A percentile compares a stretch with the other conserved stretches of the same genome.
These are phyloP conservation scores for Penicillium pancosmium DNA, from an alignment of 495 filamentous ascomycete genomes.

Conservation along the genomic window DNA sequence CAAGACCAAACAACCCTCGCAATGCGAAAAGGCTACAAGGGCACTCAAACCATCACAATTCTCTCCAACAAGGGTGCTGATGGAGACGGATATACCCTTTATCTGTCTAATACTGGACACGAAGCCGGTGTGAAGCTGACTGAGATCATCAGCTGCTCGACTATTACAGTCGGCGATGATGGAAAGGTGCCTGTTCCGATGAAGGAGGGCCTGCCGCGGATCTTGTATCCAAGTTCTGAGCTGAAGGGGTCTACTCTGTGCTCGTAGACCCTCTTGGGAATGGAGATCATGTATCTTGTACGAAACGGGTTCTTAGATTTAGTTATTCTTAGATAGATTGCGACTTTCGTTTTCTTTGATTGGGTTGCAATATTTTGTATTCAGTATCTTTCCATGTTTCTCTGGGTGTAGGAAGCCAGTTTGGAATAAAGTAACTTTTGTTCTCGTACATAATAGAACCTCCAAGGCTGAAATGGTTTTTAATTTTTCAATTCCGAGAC, in stretches of 20 bases:
- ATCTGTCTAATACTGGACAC: conserved; percentile 46
- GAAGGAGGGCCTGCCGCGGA: conserved; percentile 31
- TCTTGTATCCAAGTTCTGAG: conserved; percentile 28
- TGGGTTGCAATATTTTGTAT: too few relatives aligned
- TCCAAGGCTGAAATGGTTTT: too few relatives aligned
- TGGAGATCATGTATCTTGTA: too few relatives aligned
- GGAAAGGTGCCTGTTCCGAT: conserved; percentile 42
- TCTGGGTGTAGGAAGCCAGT: too few relatives aligned
- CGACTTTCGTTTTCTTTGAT: too few relatives aligned
- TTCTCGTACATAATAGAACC: too few relatives aligned
- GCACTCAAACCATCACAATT: conserved; percentile 59
- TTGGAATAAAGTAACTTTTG: too few relatives aligned
- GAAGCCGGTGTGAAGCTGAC: conserved; percentile 34
- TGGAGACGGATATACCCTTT: conserved; percentile 49
- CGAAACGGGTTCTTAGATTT: too few relatives aligned
- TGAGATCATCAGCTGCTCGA: conserved; percentile 50
- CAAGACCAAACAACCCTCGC: conserved; percentile 59
- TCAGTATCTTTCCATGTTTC: too few relatives aligned
- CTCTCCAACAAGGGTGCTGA: conserved; percentile 59
- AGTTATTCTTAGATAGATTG: too few relatives aligned
- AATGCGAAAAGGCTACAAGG: conserved; percentile 63
- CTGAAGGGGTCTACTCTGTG: conserved; percentile 18
- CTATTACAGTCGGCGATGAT: conserved; percentile 36
- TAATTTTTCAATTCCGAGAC: not conserved
- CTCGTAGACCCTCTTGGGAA: conserved; percentile 3